Percentiles rank a stretch among this genome's conserved stretches.
Evolutionary conservation across 305 asterid species (phyloP).

Genomic region (Andrographis paniculata): DNA sequence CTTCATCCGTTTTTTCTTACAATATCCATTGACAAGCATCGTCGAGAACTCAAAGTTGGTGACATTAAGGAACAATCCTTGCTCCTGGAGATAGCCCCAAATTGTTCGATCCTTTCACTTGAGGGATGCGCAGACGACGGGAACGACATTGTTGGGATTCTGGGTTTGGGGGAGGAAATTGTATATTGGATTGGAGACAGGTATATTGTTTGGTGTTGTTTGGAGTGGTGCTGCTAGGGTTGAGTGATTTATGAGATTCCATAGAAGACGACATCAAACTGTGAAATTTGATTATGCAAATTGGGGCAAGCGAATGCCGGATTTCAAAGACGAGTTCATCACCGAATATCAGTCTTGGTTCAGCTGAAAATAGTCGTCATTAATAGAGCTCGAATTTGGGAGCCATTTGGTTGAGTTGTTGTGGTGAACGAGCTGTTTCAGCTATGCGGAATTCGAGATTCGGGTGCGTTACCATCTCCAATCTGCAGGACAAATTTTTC

Average conservation of each 20-base stretch:
- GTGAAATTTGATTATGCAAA: not conserved
- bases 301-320: not conserved
- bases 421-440: no score
- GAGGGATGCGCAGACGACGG: constrained; percentile 44
- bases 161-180: constrained; percentile 53
- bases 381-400: no score
- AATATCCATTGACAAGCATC: constrained; percentile 58
- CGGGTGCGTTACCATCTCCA: no score
- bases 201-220: not conserved
- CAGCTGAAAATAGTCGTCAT: no score
- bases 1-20: constrained; percentile 60
- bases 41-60: constrained; percentile 54
- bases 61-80: constrained; percentile 41
- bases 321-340: no score
- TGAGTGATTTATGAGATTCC: not conserved
- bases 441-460: no score
- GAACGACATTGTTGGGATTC: constrained; percentile 66
- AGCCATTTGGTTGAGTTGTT: no score
- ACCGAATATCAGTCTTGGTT: no score
- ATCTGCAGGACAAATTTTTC: no score
- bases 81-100: constrained; percentile 32
- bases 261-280: not conserved
- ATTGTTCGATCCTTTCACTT: constrained; percentile 29
- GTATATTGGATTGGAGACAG: constrained; percentile 47
- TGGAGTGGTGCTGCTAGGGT: not conserved